Base-by-base conservation (phyloP, 345 rosid species). In the Ceriops tagal region DNA sequence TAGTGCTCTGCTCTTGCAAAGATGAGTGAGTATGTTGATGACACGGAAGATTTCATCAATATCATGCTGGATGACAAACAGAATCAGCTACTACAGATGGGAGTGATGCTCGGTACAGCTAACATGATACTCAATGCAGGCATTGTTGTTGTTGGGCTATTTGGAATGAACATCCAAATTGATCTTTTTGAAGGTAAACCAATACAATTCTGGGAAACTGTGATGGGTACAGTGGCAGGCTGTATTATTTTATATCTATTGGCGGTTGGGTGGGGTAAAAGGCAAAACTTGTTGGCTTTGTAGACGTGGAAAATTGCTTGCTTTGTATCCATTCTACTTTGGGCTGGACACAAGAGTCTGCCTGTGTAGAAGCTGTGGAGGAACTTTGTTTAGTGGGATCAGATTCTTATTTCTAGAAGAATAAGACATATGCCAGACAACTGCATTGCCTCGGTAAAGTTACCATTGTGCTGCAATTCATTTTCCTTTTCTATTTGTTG, bases 21-120 rank as follows among this genome's bases (percentile, higher is more conserved):
- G 89, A 79, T 86, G 87, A 79, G 81, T 0, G 87, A 85, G 46
- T 80, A 83, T 11, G 87, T 86, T 39, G 80, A 78, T 19, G 83
- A 83, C 81, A 85, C 85, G 0, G 87, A 85, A 61, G 89, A 86
- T 56, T 86, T 71, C 56, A 81, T 86, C 77, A 86, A 86, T 75
- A 83, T 86, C 37, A 83, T 83, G 85, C 61, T 83, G 80, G 84
- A 83, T 67, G 87, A 86, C 67, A 81, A 82, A 63, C 85, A 81
- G 77, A 79, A 83, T 64, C 83, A 80, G 68, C 70, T 86, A 46
- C 79, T 80, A 28, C 80, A 80, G 66, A 86, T 86, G 87, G 87
- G 85, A 56, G 84, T 83, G 72, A 71, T 80, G 84, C 81, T 83
- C 11, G 62, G 79, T 31, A 71, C 80, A n/a, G 77, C 84, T 15